Conservation (phyloP, 345 rosid genomes). For the Brassica napus region DNA sequence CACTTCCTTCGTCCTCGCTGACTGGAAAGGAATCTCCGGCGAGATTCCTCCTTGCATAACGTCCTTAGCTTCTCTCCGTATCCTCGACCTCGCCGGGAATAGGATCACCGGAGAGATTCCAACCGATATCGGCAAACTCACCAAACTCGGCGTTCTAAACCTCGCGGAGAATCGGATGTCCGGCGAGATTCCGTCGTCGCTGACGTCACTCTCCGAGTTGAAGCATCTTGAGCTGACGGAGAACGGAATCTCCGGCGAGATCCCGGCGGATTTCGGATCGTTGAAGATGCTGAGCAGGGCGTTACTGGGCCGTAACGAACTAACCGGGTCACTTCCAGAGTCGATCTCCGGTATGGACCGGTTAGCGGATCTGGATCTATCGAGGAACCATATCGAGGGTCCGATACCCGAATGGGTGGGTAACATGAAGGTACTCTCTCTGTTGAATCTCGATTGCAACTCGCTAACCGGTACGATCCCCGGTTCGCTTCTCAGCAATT, state of each 20-base stretch:
- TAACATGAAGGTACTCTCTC: conserved; percentile 74
- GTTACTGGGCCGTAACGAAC: conserved; percentile 65
- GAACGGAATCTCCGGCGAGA: conserved; percentile 62
- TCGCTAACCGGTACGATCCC: conserved; percentile 64
- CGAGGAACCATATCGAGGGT: conserved; percentile 66
- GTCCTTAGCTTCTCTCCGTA: conserved; percentile 62
- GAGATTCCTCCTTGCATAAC: conserved; percentile 64
- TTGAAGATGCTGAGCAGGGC: conserved; percentile 81
- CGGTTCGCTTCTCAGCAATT: conserved; percentile 46
- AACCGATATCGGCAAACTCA: conserved; percentile 58
- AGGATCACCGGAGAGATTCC: conserved; percentile 71
- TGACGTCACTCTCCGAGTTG: conserved; percentile 57
- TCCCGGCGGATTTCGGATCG: conserved; percentile 70
- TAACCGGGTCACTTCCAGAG: conserved; percentile 66
- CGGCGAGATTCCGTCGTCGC: conserved; percentile 64
- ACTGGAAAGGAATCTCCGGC: conserved; percentile 87
- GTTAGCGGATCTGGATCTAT: conserved; percentile 83
- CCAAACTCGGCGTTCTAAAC: conserved; percentile 63
- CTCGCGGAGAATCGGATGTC: conserved; percentile 74
- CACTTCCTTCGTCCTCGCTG: conserved; percentile 63
- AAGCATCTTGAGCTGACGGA: conserved; percentile 76
- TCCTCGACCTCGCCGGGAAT: conserved; percentile 82
- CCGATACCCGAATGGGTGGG: conserved; percentile 65
- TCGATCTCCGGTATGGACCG: conserved; percentile 61
- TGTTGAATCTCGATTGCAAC: conserved; percentile 70